These are phyloP conservation scores for Penicillium expansum DNA, from an alignment of 2,329 filamentous ascomycete genomes.

Conservation along the genomic window DNA sequence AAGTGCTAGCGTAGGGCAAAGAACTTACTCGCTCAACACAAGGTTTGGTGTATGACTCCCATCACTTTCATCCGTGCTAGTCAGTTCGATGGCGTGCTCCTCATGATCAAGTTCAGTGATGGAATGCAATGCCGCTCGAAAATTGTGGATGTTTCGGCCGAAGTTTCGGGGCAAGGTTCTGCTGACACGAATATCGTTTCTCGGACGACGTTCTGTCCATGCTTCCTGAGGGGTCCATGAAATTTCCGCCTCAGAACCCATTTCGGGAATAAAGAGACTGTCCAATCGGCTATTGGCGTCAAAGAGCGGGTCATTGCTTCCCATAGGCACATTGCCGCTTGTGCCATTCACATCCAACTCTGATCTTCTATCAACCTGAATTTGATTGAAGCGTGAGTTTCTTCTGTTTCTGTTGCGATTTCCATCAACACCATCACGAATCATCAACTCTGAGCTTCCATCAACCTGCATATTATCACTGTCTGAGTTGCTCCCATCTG, in stretches of 20 bases:
- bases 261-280: too few species aligned
- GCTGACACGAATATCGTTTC: not conserved
- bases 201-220: not conserved
- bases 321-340: not conserved
- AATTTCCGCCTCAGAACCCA: not conserved
- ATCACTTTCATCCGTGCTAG: not conserved
- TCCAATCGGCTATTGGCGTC: not conserved
- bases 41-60: not conserved
- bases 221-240: not conserved
- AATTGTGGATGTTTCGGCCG: not conserved
- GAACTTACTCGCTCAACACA: not conserved
- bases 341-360: not conserved
- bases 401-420: not conserved
- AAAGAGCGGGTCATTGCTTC: not conserved
- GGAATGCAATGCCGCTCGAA: not conserved
- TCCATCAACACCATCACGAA: not conserved
- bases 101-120: not conserved
- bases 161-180: slow-evolving; percentile 5
- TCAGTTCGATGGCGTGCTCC: too few species aligned
- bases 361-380: not conserved
- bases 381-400: not conserved
- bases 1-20: not conserved
- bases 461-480: not conserved
- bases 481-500: not conserved
- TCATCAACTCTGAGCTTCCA: not conserved